These are phyloP conservation scores for Perilla frutescens DNA, from an alignment of 257 asterid genomes.

Conservation along the genomic window DNA sequence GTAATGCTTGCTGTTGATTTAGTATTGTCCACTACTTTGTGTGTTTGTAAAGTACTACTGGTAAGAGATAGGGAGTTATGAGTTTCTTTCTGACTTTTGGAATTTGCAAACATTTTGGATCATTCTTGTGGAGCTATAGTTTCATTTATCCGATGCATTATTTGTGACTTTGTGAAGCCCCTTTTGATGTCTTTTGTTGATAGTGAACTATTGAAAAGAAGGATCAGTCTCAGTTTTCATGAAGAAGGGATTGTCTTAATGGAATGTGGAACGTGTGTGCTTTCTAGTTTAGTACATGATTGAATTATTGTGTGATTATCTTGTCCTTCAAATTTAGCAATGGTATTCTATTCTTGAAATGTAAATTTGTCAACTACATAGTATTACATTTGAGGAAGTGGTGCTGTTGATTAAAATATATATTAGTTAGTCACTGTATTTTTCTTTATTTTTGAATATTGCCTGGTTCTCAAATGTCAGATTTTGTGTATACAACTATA, in stretches of 20 bases:
- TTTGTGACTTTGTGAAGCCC: slow-evolving; percentile 2
- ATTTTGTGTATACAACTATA: slow-evolving; percentile 31
- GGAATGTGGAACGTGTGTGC: neutral
- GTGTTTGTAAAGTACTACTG: slow-evolving; percentile 3
- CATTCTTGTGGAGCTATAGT: neutral
- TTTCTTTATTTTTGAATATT: slow-evolving; percentile 17
- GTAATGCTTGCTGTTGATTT: neutral
- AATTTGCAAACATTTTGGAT: neutral
- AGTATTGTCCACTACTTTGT: neutral
- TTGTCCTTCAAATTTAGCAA: slow-evolving; percentile 21
- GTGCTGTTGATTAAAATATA: slow-evolving; percentile 28
- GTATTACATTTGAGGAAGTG: slow-evolving; percentile 28
- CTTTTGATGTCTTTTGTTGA: neutral
- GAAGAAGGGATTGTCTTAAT: slow-evolving; percentile 8
- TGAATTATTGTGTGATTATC: neutral
- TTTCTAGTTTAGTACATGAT: neutral
- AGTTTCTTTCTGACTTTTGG: slow-evolving; percentile 1
- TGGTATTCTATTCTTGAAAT: slow-evolving; percentile 23
- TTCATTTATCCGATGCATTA: neutral
- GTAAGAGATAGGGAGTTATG: neutral
- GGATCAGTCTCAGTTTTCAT: neutral
- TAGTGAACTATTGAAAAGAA: neutral
- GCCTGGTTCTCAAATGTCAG: slow-evolving; percentile 30
- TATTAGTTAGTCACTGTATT: slow-evolving; percentile 31
- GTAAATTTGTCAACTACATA: slow-evolving; percentile 34